These are phyloP conservation scores for Calonectria ilicicola DNA, from an alignment of 2,329 filamentous ascomycete species.

Conservation along the genomic window DNA sequence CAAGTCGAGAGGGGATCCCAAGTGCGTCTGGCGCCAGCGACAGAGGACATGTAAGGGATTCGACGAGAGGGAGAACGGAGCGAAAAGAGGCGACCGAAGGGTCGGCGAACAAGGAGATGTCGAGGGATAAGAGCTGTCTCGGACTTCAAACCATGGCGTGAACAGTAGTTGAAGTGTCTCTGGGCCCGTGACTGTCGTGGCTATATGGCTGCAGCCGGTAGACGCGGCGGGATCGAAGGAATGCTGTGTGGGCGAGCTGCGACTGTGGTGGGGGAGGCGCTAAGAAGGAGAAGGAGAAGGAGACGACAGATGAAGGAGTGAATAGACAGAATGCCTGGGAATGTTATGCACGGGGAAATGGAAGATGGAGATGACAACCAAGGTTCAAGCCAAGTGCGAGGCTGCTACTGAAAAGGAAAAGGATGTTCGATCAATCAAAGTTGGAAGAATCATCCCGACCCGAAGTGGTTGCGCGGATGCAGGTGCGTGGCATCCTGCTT, in stretches of 20 bases:
- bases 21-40: conserved; percentile 26
- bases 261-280: not conserved
- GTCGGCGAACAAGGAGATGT: not conserved
- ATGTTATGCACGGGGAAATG: not conserved
- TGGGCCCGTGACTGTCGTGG: not conserved
- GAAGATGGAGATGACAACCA: not conserved
- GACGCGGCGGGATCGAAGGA: not conserved
- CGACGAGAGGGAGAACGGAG: not conserved
- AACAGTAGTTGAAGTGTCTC: not conserved
- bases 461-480: conserved; percentile 14
- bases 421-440: not conserved
- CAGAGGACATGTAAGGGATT: conserved; percentile 19
- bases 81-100: not conserved
- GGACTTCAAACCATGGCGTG: conserved; percentile 10
- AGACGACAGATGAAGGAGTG: not conserved
- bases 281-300: not conserved
- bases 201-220: not conserved
- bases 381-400: conserved; percentile 7
- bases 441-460: conserved; percentile 14
- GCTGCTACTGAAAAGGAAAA: conserved; percentile 1
- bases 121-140: not conserved
- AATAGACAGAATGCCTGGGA: not conserved
- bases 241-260: not conserved
- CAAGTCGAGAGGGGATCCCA: not conserved
- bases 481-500: conserved; percentile 23